Evolutionary conservation across 164 flowering plant species (phyloP).

Genomic region (Cinnamomum chago): DNA sequence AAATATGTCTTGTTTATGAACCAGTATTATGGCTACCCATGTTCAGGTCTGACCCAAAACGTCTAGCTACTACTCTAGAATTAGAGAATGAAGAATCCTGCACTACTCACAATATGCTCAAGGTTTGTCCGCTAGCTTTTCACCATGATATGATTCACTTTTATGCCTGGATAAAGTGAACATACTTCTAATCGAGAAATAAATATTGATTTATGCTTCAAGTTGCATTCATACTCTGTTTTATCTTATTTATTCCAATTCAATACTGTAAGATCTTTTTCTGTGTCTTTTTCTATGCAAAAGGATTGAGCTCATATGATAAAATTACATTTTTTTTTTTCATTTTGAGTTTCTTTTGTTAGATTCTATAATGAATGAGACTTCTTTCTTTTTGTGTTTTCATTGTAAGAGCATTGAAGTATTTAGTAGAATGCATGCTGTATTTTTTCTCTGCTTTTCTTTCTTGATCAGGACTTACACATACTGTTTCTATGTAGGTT

Average conservation of each 20-base stretch:
- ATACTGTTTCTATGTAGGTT: constrained; percentile 38
- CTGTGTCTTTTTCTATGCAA: too few relatives aligned
- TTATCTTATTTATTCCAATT: neutral
- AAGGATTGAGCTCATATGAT: too few relatives aligned
- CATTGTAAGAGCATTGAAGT: too few relatives aligned
- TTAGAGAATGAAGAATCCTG: constrained; percentile 91
- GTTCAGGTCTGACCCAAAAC: constrained; percentile 73
- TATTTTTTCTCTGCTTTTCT: neutral
- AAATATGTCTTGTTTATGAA: neutral
- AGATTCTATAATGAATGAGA: neutral
- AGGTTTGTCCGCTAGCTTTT: constrained; percentile 39
- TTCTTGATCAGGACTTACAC: neutral
- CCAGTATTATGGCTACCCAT: neutral
- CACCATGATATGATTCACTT: neutral
- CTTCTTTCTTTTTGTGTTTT: neutral
- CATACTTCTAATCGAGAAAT: neutral
- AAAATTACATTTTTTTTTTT: neutral
- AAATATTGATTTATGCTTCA: neutral
- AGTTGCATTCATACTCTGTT: neutral
- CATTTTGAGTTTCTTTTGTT: neutral
- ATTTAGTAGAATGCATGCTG: neutral
- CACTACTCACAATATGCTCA: constrained; percentile 93
- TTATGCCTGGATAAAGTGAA: neutral
- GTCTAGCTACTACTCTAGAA: constrained; percentile 54
- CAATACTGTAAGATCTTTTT: too few relatives aligned